A percentile compares a stretch with the other conserved stretches of the same genome.
phyloP scores from a whole-genome alignment of 2,329 filamentous ascomycete genomes.

The Exophiala lecanii-corni region DNA sequence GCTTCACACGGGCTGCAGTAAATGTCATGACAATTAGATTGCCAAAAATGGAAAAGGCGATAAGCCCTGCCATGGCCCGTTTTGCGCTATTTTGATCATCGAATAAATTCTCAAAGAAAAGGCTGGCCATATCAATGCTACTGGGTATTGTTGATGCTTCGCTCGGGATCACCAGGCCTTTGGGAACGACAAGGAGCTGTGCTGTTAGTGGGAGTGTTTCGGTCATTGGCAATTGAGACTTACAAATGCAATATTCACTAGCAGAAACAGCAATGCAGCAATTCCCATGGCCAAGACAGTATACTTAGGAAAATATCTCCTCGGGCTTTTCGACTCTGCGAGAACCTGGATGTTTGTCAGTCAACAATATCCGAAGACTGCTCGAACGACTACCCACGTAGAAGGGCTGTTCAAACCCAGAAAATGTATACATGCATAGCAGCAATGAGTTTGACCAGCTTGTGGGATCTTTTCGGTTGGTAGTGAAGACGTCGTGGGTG shows the following conservation, averaged over 20 bases:
- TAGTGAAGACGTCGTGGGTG: constrained; percentile 25
- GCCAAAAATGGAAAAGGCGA: constrained; percentile 52
- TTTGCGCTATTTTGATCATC: constrained; percentile 26
- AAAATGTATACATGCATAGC: constrained; percentile 31
- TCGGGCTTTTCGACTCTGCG: constrained; percentile 39
- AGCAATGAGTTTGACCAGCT: constrained; percentile 31
- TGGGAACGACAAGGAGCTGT: constrained; percentile 18
- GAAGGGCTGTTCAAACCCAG: constrained; percentile 43
- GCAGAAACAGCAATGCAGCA: constrained; percentile 34
- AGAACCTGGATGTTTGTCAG: constrained; percentile 26
- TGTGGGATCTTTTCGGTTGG: constrained; percentile 18
- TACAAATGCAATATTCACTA: constrained; percentile 44
- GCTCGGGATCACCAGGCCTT: not conserved
- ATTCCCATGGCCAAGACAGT: constrained; percentile 34
- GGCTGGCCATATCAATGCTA: constrained; percentile 24
- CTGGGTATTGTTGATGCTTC: not conserved
- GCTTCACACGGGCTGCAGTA: constrained; percentile 52
- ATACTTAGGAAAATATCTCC: constrained; percentile 34
- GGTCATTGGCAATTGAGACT: constrained; percentile 21
- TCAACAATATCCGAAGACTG: not conserved
- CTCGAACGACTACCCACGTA: constrained; percentile 32
- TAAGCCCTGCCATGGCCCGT: constrained; percentile 44
- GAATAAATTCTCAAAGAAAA: constrained; percentile 33
- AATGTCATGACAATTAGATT: constrained; percentile 56
- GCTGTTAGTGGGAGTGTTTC: constrained; percentile 1